Conservation (phyloP, 441 rosid species). For the Metrosideros polymorpha region DNA sequence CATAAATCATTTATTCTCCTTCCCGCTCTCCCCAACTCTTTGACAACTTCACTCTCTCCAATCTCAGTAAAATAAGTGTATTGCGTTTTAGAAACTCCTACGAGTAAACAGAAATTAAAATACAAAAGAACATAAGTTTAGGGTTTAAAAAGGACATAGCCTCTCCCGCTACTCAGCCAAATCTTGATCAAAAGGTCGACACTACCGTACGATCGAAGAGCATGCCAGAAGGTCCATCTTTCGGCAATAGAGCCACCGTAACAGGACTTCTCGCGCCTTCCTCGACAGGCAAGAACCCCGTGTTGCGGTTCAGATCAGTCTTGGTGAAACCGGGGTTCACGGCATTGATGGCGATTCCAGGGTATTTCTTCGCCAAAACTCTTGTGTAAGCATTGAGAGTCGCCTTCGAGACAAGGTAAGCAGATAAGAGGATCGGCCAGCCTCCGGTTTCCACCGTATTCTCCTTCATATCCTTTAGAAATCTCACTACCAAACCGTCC, state of each 20-base stretch:
- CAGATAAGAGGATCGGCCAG: neutral
- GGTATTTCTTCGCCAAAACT: neutral
- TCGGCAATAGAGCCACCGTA: neutral
- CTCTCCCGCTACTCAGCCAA: neutral
- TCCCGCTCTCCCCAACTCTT: neutral
- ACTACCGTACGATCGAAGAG: neutral
- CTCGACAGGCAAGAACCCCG: neutral
- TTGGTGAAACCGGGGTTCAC: conserved; percentile 3
- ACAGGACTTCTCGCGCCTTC: conserved; percentile 10
- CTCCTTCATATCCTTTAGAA: neutral
- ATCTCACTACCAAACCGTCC: neutral
- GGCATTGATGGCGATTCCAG: neutral
- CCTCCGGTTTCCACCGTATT: neutral
- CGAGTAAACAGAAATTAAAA: neutral
- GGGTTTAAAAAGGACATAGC: neutral
- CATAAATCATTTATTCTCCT: neutral
- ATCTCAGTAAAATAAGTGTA: neutral
- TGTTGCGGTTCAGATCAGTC: neutral
- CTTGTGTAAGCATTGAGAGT: conserved; percentile 3
- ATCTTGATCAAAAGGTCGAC: neutral
- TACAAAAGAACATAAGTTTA: neutral
- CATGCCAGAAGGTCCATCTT: neutral
- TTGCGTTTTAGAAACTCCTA: neutral
- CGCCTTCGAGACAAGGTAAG: conserved; percentile 2
- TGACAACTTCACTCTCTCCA: neutral